Evolutionary conservation across 2,329 filamentous ascomycete species (phyloP).

Genomic region (Emmonsiellopsis sp.): DNA sequence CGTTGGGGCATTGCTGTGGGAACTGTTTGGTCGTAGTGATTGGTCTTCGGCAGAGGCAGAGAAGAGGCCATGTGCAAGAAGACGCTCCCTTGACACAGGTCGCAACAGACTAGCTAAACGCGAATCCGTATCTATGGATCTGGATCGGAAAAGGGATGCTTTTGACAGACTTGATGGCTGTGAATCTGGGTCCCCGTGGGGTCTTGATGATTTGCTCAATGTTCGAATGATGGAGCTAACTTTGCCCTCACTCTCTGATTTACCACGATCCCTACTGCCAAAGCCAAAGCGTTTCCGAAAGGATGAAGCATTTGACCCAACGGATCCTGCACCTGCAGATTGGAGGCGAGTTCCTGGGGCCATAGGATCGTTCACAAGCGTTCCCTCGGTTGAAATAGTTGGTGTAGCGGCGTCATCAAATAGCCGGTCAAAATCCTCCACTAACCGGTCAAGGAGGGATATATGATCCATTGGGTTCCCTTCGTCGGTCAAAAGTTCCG

Average conservation of each 20-base stretch:
- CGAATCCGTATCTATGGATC: constrained; percentile 64
- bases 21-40: constrained; percentile 33
- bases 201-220: constrained; percentile 67
- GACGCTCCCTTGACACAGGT: constrained; percentile 47
- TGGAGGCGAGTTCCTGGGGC: constrained; percentile 49
- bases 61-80: constrained; percentile 39
- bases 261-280: constrained; percentile 71
- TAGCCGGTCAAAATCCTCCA: constrained; percentile 82
- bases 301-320: constrained; percentile 68
- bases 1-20: constrained; percentile 37
- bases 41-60: constrained; percentile 38
- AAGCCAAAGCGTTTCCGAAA: constrained; percentile 77
- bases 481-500: constrained; percentile 72
- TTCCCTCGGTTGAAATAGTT: constrained; percentile 34
- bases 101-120: constrained; percentile 38
- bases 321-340: constrained; percentile 48
- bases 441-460: constrained; percentile 75
- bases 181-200: constrained; percentile 48
- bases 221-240: constrained; percentile 74
- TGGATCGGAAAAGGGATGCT: constrained; percentile 57
- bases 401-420: constrained; percentile 56
- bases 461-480: constrained; percentile 74
- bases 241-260: constrained; percentile 56
- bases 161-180: constrained; percentile 52
- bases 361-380: constrained; percentile 46